Percentiles rank a stretch among this genome's conserved stretches.
These are phyloP conservation scores for Teunomyces kruisii DNA, from an alignment of 805 yeast genomes.

Conservation along the genomic window DNA sequence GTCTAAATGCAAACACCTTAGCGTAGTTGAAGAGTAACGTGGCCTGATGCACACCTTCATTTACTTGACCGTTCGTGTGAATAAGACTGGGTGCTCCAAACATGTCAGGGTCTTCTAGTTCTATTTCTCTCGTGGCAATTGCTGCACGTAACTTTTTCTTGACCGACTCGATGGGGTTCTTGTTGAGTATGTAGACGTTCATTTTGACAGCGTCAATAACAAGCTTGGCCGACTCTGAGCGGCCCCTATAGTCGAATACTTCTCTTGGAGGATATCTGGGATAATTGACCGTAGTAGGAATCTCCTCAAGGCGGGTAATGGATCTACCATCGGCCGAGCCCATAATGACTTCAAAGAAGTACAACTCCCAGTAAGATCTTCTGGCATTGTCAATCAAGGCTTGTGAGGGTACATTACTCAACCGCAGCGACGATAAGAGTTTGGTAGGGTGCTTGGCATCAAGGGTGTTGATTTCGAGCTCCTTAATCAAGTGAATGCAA, in stretches of 20 bases:
- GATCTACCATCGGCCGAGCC: conserved; percentile 55
- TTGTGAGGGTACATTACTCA: conserved; percentile 11
- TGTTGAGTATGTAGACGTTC: conserved; percentile 45
- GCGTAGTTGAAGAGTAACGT: conserved; percentile 50
- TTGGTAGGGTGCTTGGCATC: conserved; percentile 24
- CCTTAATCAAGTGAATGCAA: conserved; percentile 37
- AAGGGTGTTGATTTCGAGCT: conserved; percentile 37
- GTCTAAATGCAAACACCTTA: conserved; percentile 54
- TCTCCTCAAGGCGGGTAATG: conserved; percentile 32
- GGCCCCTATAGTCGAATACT: conserved; percentile 46
- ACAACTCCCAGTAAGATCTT: conserved; percentile 52
- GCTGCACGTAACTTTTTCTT: conserved; percentile 43
- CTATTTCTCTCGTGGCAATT: conserved; percentile 51
- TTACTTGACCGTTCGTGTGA: conserved; percentile 43
- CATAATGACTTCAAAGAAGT: conserved; percentile 50
- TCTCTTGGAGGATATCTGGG: conserved; percentile 37
- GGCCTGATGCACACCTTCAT: conserved; percentile 56
- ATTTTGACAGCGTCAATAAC: conserved; percentile 50
- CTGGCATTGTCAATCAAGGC: conserved; percentile 33
- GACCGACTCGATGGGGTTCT: conserved; percentile 35
- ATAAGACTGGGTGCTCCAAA: conserved; percentile 44
- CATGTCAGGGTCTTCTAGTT: conserved; percentile 38
- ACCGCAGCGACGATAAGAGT: conserved; percentile 13
- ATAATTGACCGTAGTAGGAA: conserved; percentile 34
- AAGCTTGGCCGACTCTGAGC: conserved; percentile 47